These are phyloP conservation scores for Cadophora malorum DNA, from an alignment of 2,329 filamentous ascomycete genomes.

Conservation along the genomic window DNA sequence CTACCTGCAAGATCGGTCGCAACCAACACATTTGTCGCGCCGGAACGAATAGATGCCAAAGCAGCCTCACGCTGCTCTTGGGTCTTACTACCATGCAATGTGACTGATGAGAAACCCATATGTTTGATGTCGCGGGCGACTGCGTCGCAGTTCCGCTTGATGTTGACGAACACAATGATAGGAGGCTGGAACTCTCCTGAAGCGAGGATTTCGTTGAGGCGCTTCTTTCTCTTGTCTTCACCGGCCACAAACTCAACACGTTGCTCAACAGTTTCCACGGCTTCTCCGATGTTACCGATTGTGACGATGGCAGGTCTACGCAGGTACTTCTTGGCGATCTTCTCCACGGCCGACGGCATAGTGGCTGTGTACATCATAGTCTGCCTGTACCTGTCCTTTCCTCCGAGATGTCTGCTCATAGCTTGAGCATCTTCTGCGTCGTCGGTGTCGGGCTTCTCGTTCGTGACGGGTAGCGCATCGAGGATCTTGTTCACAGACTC, in stretches of 20 bases:
- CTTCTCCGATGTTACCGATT: constrained; percentile 93
- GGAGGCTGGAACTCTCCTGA: constrained; percentile 83
- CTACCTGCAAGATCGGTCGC: constrained; percentile 94
- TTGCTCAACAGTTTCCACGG: constrained; percentile 97
- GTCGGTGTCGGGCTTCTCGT: constrained; percentile 94
- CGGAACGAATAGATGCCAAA: constrained; percentile 81
- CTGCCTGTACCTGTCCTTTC: constrained; percentile 84
- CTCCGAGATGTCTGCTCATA: constrained; percentile 83
- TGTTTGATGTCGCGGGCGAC: constrained; percentile 93
- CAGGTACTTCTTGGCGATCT: constrained; percentile 96
- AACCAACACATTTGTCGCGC: constrained; percentile 84
- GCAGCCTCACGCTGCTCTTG: constrained; percentile 98
- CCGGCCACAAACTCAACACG: constrained; percentile 89
- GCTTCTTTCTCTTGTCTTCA: constrained; percentile 96
- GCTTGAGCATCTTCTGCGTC: constrained; percentile 83
- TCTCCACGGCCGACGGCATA: constrained; percentile 91
- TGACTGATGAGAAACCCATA: constrained; percentile 90
- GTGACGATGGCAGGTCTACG: constrained; percentile 91
- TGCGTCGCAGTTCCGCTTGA: constrained; percentile 98
- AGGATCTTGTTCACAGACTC: constrained; percentile 98
- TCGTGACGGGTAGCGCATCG: constrained; percentile 87
- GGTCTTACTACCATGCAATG: constrained; percentile 93
- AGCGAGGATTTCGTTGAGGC: constrained; percentile 86
- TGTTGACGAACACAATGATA: constrained; percentile 99
- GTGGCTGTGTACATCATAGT: constrained; percentile 99